These are phyloP conservation scores for Heliamphora exappendiculata DNA, from an alignment of 148 eudicot genomes.

Conservation along the genomic window DNA sequence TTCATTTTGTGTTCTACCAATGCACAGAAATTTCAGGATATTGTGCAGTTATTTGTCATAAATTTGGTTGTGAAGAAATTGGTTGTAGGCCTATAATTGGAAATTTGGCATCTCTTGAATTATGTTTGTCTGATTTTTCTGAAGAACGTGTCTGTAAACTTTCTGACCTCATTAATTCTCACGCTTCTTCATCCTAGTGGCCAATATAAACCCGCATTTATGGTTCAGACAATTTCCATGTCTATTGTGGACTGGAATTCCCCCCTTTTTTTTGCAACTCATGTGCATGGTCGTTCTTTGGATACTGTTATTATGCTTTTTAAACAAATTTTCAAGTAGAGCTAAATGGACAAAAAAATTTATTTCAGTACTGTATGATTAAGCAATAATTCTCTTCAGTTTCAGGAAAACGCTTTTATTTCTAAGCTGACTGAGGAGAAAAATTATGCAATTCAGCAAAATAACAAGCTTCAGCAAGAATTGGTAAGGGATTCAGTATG, in stretches of 20 bases:
- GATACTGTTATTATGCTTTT: background rate
- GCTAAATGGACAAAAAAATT: background rate
- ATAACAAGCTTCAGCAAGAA: conserved; percentile 64
- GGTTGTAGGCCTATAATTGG: too few species aligned
- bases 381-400: background rate
- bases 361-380: background rate
- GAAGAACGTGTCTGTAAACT: too few species aligned
- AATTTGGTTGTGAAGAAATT: too few species aligned
- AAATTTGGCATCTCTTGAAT: too few species aligned
- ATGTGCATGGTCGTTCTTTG: background rate
- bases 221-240: background rate
- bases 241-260: background rate
- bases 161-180: too few species aligned
- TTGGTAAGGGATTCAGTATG: conserved; percentile 40
- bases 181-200: too few species aligned
- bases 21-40: too few species aligned
- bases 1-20: too few species aligned
- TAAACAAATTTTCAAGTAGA: background rate
- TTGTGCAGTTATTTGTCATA: too few species aligned
- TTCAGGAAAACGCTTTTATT: conserved; percentile 50
- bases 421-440: conserved; percentile 69
- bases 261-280: background rate
- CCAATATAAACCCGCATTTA: background rate
- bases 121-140: too few species aligned
- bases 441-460: conserved; percentile 53